Percentiles rank a stretch among this genome's conserved stretches.
These are phyloP conservation scores for Pseudocercospora vitis DNA, from an alignment of 2,329 filamentous ascomycete genomes.

Conservation along the genomic window DNA sequence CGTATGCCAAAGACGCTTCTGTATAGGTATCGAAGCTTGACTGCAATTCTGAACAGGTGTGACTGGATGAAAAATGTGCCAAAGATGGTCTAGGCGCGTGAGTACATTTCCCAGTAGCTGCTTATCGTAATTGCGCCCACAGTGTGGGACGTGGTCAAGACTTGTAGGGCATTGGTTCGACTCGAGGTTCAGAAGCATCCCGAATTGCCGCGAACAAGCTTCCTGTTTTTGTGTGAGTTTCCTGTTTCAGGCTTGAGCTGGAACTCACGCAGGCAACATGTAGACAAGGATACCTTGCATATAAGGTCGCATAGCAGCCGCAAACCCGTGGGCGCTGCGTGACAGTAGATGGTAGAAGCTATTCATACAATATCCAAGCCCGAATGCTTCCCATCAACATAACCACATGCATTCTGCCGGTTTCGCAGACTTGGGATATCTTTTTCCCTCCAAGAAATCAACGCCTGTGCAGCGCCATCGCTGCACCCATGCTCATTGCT, in stretches of 20 bases:
- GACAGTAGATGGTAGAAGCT: background rate
- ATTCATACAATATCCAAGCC: conserved; percentile 2
- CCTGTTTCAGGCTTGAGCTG: background rate
- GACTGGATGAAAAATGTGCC: too few relatives aligned
- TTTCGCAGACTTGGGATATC: background rate
- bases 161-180: too few relatives aligned
- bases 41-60: too few relatives aligned
- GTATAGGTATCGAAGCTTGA: too few relatives aligned
- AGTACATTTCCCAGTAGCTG: too few relatives aligned
- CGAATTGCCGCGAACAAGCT: background rate
- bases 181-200: too few relatives aligned
- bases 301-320: background rate
- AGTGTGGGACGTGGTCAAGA: too few relatives aligned
- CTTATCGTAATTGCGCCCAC: too few relatives aligned
- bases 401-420: conserved; percentile 3
- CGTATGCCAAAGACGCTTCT: too few relatives aligned
- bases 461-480: conserved; percentile 1
- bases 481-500: background rate
- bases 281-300: background rate
- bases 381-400: background rate
- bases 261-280: background rate
- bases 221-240: background rate
- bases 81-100: too few relatives aligned
- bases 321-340: background rate
- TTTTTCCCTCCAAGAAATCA: background rate